phyloP scores from a whole-genome alignment of 2,329 filamentous ascomycete species.

The Apiospora rasikravindrae region DNA sequence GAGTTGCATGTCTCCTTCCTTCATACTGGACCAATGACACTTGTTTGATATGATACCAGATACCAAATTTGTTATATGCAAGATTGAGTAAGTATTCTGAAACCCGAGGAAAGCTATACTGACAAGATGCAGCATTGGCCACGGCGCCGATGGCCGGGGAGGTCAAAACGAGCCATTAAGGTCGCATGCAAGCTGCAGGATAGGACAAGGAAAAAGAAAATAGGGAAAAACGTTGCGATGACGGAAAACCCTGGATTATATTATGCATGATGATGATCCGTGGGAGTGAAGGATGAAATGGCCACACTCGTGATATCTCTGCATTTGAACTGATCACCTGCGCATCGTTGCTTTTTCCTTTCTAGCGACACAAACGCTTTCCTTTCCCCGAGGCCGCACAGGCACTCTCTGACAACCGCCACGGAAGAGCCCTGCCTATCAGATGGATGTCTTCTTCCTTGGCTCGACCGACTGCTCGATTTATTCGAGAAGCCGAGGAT shows the following conservation, averaged over 20 bases:
- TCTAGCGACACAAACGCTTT: not conserved
- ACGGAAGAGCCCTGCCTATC: no score
- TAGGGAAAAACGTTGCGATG: not conserved
- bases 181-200: not conserved
- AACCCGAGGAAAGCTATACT: not conserved
- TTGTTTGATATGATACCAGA: not conserved
- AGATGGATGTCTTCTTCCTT: no score
- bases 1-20: no score
- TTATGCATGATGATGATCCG: constrained; percentile 3
- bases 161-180: not conserved
- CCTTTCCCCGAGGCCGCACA: not conserved
- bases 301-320: not conserved
- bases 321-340: not conserved
- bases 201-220: not conserved
- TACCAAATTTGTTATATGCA: no score
- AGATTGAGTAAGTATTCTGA: not conserved
- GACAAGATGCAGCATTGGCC: not conserved
- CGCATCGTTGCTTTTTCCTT: not conserved
- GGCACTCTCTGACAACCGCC: not conserved
- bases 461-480: not conserved
- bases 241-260: not conserved
- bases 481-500: not conserved
- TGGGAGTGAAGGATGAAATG: not conserved
- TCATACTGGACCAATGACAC: no score
- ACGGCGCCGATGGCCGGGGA: not conserved